A percentile compares a stretch with the other conserved stretches of the same genome.
Conservation (phyloP, 352 stramenopile species). For the Aphanomyces euteiches region DNA sequence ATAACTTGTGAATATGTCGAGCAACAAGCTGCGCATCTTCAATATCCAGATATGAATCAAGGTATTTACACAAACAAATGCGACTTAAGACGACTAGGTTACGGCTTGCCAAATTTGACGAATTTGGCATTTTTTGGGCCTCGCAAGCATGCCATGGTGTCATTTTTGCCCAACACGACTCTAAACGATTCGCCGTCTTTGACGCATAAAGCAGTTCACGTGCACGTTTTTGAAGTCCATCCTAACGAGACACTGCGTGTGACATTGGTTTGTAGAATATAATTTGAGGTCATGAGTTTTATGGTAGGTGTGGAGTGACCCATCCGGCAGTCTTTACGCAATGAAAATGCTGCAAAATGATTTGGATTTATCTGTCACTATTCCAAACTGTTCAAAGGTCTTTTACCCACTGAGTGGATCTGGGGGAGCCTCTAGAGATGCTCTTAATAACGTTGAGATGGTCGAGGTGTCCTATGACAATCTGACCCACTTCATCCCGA, state of each 20-base stretch:
- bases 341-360: constrained; percentile 72
- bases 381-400: constrained; percentile 43
- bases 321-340: constrained; percentile 55
- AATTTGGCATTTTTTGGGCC: constrained; percentile 47
- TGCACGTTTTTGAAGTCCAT: constrained; percentile 18
- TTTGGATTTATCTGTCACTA: constrained; percentile 61
- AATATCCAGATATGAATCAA: constrained; percentile 72
- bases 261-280: constrained; percentile 10
- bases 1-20: constrained; percentile 49
- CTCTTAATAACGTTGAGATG: constrained; percentile 84
- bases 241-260: constrained; percentile 15
- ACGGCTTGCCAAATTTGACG: constrained; percentile 75
- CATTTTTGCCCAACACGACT: constrained; percentile 25
- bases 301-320: constrained; percentile 68
- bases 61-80: constrained; percentile 6
- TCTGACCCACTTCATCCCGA: constrained; percentile 43
- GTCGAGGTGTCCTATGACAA: constrained; percentile 68
- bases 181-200: not conserved
- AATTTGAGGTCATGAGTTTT: not conserved
- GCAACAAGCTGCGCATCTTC: constrained; percentile 38
- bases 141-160: not conserved
- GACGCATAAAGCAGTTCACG: constrained; percentile 11
- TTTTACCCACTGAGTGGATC: constrained; percentile 59
- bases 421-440: constrained; percentile 46
- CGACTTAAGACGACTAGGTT: constrained; percentile 36